Evolutionary conservation across 2,329 filamentous ascomycete species (phyloP).

Genomic region (Chaetomiaceae sp.): DNA sequence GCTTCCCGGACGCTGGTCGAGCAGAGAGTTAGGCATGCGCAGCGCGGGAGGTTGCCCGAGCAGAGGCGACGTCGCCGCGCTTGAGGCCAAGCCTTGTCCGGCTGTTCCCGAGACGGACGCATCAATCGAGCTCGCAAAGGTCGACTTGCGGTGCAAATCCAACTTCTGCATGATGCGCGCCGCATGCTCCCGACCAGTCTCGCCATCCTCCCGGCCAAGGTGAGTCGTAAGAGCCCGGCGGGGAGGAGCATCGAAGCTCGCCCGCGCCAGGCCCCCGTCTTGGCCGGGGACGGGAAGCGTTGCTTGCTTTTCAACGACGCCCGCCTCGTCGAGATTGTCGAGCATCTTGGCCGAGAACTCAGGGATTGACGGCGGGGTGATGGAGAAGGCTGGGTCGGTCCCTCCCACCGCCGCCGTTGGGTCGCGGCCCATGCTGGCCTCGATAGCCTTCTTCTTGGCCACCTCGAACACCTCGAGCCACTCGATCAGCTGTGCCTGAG

Average conservation of each 20-base stretch:
- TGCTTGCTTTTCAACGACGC: slow-evolving; percentile 53
- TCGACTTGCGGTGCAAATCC: slow-evolving; percentile 78
- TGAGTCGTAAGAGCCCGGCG: slow-evolving; percentile 55
- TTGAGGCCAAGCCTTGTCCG: slow-evolving; percentile 47
- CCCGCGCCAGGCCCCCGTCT: slow-evolving; percentile 53
- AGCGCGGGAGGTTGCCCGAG: slow-evolving; percentile 21
- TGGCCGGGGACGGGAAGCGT: slow-evolving; percentile 62
- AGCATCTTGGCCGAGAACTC: slow-evolving; percentile 82
- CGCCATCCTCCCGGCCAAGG: slow-evolving; percentile 59
- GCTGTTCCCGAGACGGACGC: slow-evolving; percentile 37
- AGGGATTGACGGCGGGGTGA: slow-evolving; percentile 79
- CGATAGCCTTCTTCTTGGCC: slow-evolving; percentile 87
- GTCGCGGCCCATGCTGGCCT: slow-evolving; percentile 59
- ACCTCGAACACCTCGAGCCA: slow-evolving; percentile 94
- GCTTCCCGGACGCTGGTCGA: slow-evolving; percentile 52
- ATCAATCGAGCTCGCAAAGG: slow-evolving; percentile 44
- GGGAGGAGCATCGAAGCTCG: slow-evolving; percentile 63
- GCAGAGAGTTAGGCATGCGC: slow-evolving; percentile 31
- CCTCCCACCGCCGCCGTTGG: slow-evolving; percentile 44
- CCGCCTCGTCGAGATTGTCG: slow-evolving; percentile 35
- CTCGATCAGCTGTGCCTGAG: slow-evolving; percentile 83
- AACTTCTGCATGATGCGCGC: slow-evolving; percentile 89
- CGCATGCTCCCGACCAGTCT: slow-evolving; percentile 74
- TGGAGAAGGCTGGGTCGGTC: slow-evolving; percentile 78
- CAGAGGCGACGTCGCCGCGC: slow-evolving; percentile 29